Conservation (phyloP, 306 rosid species). For the Malus domestica region DNA sequence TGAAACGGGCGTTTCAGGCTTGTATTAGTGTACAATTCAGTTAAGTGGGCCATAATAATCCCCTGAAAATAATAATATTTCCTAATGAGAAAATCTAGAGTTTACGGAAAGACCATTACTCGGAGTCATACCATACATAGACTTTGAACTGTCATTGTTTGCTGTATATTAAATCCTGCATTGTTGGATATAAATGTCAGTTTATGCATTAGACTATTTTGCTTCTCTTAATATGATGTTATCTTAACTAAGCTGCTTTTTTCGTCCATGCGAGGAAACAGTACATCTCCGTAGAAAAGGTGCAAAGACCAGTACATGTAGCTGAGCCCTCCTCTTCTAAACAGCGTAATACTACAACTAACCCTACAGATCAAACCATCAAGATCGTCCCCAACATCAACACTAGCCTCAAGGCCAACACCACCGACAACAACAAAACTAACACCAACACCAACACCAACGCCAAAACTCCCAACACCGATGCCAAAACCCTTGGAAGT, state of each 20-base stretch:
- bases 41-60: background rate
- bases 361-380: background rate
- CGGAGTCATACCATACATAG: background rate
- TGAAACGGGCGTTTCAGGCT: background rate
- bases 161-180: background rate
- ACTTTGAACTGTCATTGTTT: background rate
- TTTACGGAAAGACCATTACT: background rate
- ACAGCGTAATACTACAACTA: background rate
- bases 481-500: background rate
- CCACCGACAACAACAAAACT: background rate
- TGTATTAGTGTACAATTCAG: background rate
- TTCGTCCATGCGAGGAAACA: background rate
- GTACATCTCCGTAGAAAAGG: conserved; percentile 6
- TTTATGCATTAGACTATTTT: background rate
- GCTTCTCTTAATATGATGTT: background rate
- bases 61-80: background rate
- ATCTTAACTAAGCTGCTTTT: background rate
- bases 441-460: background rate
- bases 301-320: background rate
- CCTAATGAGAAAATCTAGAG: background rate
- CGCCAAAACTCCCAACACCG: background rate
- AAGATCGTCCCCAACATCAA: background rate
- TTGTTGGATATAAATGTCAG: background rate
- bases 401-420: background rate
- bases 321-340: background rate